Conservation (phyloP, 2,329 filamentous ascomycete species). For the Verticillium isaacii region DNA sequence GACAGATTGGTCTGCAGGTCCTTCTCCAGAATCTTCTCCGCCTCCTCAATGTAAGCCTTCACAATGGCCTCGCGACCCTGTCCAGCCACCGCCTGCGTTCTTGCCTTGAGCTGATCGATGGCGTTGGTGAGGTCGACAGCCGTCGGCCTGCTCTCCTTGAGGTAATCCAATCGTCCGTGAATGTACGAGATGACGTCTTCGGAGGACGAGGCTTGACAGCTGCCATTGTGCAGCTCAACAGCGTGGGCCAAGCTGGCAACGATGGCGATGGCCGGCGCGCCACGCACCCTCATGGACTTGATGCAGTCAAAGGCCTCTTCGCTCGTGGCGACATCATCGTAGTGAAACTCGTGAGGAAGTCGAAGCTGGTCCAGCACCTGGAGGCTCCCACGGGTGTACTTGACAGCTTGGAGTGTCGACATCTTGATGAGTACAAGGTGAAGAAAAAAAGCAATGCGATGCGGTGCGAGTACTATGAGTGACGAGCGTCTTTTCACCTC, state of each 20-base stretch:
- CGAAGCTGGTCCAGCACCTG: slow-evolving; percentile 80
- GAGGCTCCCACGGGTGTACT: slow-evolving; percentile 66
- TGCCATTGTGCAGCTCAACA: slow-evolving; percentile 67
- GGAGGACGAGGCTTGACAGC: slow-evolving; percentile 37
- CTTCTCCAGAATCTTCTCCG: slow-evolving; percentile 80
- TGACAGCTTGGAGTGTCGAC: slow-evolving; percentile 70
- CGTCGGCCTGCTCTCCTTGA: slow-evolving; percentile 85
- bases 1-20: slow-evolving; percentile 83
- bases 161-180: slow-evolving; percentile 72
- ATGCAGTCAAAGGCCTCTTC: slow-evolving; percentile 80
- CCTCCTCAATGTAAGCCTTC: slow-evolving; percentile 68
- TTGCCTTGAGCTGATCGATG: slow-evolving; percentile 69
- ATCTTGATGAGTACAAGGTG: slow-evolving; percentile 22
- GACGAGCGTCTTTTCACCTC: not conserved
- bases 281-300: slow-evolving; percentile 72
- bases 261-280: slow-evolving; percentile 91
- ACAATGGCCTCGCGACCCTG: slow-evolving; percentile 41
- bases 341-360: slow-evolving; percentile 74
- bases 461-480: not conserved
- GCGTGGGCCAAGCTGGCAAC: slow-evolving; percentile 89
- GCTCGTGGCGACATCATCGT: slow-evolving; percentile 65
- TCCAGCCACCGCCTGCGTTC: slow-evolving; percentile 29
- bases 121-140: slow-evolving; percentile 94
- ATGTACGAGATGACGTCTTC: slow-evolving; percentile 67
- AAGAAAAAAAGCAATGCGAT: not conserved